These are phyloP conservation scores for Elaphomyces granulatus DNA, from an alignment of 495 filamentous ascomycete species.

Conservation along the genomic window DNA sequence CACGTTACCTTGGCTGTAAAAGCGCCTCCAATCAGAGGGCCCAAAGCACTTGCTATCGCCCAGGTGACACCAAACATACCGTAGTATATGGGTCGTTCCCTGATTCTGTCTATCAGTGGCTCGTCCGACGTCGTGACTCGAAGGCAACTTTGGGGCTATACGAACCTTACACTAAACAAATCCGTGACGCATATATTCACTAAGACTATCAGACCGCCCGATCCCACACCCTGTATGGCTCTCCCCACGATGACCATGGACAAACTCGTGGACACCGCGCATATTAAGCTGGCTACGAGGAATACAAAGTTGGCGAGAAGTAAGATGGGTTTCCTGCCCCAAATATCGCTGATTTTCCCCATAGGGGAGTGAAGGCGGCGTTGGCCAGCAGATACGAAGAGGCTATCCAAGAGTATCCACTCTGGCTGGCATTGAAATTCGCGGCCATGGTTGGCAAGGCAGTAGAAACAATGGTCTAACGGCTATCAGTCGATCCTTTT, in stretches of 20 bases:
- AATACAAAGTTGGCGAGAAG: constrained; percentile 59
- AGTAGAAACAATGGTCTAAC: constrained; percentile 38
- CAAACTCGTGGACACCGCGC: constrained; percentile 51
- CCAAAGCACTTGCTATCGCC: constrained; percentile 59
- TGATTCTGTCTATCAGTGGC: constrained; percentile 15
- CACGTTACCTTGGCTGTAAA: constrained; percentile 50
- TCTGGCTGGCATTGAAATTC: constrained; percentile 43
- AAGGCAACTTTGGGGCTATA: no score
- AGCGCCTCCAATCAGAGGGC: constrained; percentile 62
- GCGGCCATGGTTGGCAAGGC: constrained; percentile 49
- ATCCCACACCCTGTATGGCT: constrained; percentile 71
- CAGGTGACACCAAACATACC: constrained; percentile 54
- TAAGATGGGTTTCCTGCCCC: constrained; percentile 68
- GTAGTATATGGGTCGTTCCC: constrained; percentile 48
- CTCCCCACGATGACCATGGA: constrained; percentile 62
- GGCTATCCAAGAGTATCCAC: constrained; percentile 67
- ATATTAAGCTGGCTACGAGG: constrained; percentile 60
- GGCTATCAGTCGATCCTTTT: not conserved
- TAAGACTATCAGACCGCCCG: constrained; percentile 65
- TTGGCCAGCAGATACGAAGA: constrained; percentile 56
- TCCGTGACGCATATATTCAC: constrained; percentile 75
- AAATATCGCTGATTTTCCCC: constrained; percentile 81
- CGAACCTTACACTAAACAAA: constrained; percentile 51
- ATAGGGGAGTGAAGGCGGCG: constrained; percentile 52
- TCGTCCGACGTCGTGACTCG: no score